Evolutionary conservation across 2,329 filamentous ascomycete genomes (phyloP), one percentile per base, ranked within the genome.

Genomic region (Dryadomyces quercivorus): DNA sequence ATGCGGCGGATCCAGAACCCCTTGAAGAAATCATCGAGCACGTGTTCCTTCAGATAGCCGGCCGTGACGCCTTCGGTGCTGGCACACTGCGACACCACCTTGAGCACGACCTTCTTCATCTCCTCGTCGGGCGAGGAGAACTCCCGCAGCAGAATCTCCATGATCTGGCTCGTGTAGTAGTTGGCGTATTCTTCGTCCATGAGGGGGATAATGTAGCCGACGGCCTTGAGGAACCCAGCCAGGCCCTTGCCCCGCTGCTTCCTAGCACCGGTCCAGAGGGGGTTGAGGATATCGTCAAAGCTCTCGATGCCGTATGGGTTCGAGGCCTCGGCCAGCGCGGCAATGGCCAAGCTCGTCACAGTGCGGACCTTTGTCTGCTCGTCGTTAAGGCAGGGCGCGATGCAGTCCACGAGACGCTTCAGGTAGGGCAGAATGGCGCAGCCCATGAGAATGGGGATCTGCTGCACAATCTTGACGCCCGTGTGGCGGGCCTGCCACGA

Each of bases 111-210:
- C 74, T 98, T 98, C 73, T 97, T 98, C 93, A 98, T 98, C 70
- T 98, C 93, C 69, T 98, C 93, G 61, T 98, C 93, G 0, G 93
- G 93, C 0, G 92, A 96, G 7, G 90, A 87, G 65, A 98, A 98
- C 66, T 98, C 93, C 63, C 93, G 84, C 34, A 97, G 81, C 15
- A 98, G 74, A 63, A 97, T 97, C 69, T 97, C 93, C 92, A 98
- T 97, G 64, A 98, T 96, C 69, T 98, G 91, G 61, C 84, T 88
- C 9, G 93, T 97, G 66, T 98, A 98, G 72, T 98, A 98, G 67
- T 96, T 97, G 70, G 93, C 92, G 68, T 96, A 97, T 66, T 98
- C 93, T 70, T 98, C 93, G 72, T 98, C 93, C 93, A 98, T 98
- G 52, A 98, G 80, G 5, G 93, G 93, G 59, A 98, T 97, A 65